Conservation (phyloP, 2,329 filamentous ascomycete genomes). For the Pseudogymnoascus sp. region DNA sequence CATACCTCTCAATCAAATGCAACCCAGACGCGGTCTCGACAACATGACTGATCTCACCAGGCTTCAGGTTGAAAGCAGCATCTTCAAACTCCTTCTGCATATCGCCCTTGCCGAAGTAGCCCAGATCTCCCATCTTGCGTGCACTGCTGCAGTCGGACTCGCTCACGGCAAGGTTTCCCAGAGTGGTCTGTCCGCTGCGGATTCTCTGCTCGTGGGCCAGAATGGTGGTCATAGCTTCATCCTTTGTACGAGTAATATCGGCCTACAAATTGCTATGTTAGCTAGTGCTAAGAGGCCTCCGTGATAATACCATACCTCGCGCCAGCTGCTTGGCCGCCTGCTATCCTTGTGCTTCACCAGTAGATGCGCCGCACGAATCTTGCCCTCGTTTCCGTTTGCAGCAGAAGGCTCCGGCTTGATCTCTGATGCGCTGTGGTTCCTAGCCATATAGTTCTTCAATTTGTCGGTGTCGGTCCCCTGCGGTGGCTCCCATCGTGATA, state of each 20-base stretch:
- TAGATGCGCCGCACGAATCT: constrained; percentile 88
- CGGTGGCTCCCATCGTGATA: constrained; percentile 93
- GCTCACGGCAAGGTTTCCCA: constrained; percentile 76
- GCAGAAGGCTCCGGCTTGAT: constrained; percentile 27
- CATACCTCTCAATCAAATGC: constrained; percentile 86
- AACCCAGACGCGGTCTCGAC: constrained; percentile 90
- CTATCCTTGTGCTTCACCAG: constrained; percentile 90
- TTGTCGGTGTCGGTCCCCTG: constrained; percentile 80
- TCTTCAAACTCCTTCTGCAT: constrained; percentile 99
- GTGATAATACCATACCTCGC: constrained; percentile 45
- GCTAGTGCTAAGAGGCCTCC: constrained; percentile 2
- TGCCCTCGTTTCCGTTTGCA: constrained; percentile 49
- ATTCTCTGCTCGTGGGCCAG: constrained; percentile 68
- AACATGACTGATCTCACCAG: constrained; percentile 76
- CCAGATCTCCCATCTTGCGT: constrained; percentile 86
- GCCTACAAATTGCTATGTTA: constrained; percentile 34
- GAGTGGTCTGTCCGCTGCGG: constrained; percentile 53
- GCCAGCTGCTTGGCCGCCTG: constrained; percentile 85
- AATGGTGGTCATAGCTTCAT: constrained; percentile 75
- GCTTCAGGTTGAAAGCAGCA: constrained; percentile 80
- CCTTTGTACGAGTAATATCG: constrained; percentile 79
- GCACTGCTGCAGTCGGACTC: constrained; percentile 97
- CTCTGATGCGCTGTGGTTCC: constrained; percentile 61
- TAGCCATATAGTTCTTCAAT: constrained; percentile 89
- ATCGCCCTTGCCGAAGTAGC: constrained; percentile 86